phyloP scores from a whole-genome alignment of 768 basidiomycete genomes.

The Amanita rimosa region DNA sequence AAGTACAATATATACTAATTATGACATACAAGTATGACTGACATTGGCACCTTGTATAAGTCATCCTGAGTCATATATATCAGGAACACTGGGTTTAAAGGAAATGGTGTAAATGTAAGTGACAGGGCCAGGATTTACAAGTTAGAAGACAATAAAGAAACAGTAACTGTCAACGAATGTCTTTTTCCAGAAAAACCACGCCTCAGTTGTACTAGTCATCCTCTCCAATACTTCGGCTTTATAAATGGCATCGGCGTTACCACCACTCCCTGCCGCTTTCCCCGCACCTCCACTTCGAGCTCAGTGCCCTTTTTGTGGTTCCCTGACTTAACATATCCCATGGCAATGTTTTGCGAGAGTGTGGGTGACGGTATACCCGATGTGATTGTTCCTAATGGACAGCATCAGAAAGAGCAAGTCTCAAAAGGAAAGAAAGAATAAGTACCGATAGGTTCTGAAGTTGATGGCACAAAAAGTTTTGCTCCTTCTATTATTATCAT shows the following conservation, averaged over 20 bases:
- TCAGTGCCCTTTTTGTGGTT: slow-evolving; percentile 88
- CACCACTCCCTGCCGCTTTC: slow-evolving; percentile 62
- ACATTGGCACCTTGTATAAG: too few species aligned
- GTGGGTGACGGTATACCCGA: slow-evolving; percentile 96
- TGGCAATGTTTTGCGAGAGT: slow-evolving; percentile 84
- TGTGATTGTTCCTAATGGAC: slow-evolving; percentile 54
- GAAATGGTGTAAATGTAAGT: too few species aligned
- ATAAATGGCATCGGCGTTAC: slow-evolving; percentile 85
- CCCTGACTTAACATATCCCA: slow-evolving; percentile 81
- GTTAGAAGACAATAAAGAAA: too few species aligned
- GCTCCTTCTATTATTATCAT: slow-evolving; percentile 56
- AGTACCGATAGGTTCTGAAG: slow-evolving; percentile 50
- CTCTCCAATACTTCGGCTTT: slow-evolving; percentile 56
- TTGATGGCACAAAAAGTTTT: slow-evolving; percentile 49
- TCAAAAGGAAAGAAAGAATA: background rate
- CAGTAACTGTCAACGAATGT: too few species aligned
- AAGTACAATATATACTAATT: too few species aligned
- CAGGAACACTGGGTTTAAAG: too few species aligned
- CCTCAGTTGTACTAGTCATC: too few species aligned
- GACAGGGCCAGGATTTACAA: too few species aligned
- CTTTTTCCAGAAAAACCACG: too few species aligned
- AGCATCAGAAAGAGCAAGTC: slow-evolving; percentile 4
- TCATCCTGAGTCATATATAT: too few species aligned
- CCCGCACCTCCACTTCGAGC: slow-evolving; percentile 76
- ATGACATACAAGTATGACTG: too few species aligned